Evolutionary conservation across 106 monocot genomes (phyloP), one percentile per base, ranked within the genome.

Genomic region (Chionographis japonica): DNA sequence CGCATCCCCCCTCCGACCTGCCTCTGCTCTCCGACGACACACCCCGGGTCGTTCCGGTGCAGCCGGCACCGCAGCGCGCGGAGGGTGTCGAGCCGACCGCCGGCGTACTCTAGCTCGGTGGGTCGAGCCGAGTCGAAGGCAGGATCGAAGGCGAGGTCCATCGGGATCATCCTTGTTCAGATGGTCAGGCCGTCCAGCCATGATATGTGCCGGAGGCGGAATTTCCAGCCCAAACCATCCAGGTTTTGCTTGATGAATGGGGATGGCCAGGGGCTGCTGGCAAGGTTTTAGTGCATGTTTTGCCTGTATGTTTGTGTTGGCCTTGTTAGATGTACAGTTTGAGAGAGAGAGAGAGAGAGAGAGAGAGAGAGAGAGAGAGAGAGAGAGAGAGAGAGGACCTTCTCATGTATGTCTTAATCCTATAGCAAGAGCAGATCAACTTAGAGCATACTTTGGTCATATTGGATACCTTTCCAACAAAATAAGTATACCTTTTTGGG

Each of bases 21-120:
- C 27, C 56, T 65, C 7, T 80, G 80, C 39, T 58, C 80, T 27
- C 80, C 80, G 14, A 75, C 80, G 7, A 70, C 58, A 7, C 80
- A 80, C 40, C 80, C 74, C 36, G 80, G 80, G 8, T 80, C 80
- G 3, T 80, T 80, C 54, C 63, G 80, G 8, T 80, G 80, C 68
- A 70, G 56, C 1, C 46, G 69, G 12, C 80, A 80, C 43, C 64
- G 80, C 3, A 37, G 37, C 40, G 11, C 0, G 14, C 56, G 68
- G 39, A 62, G 60, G 15, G 41, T 27, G 11, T 56, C 62, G 3
- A 38, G 39, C 40, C 60, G 70, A 39, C 14, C 17, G 2, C 4
- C 38, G 2, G 41, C 60, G 8, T 15, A 54, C 15, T 54, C 54
- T 2, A 54, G 16, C 42, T 2, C 63, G 10, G 16, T 12, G 5